Evolutionary conservation across 2,329 filamentous ascomycete genomes (phyloP).

Genomic region (Phialophora tarda): DNA sequence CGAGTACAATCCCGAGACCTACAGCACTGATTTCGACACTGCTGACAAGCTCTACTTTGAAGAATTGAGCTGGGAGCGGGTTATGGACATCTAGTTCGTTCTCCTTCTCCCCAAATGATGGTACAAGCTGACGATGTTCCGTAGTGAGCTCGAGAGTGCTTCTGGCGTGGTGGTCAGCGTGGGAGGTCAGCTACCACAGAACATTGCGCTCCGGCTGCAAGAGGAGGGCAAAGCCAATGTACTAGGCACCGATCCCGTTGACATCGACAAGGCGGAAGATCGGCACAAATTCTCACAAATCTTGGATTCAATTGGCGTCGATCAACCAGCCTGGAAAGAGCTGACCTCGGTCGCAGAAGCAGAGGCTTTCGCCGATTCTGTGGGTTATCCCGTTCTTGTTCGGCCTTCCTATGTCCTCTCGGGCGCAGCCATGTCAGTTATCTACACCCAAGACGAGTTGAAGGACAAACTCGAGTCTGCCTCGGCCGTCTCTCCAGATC

Average conservation of each 20-base stretch:
- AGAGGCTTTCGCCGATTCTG: slow-evolving; percentile 81
- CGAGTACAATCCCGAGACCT: slow-evolving; percentile 78
- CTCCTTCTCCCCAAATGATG: background rate
- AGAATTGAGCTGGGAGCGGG: slow-evolving; percentile 93
- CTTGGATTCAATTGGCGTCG: slow-evolving; percentile 92
- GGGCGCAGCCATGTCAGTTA: slow-evolving; percentile 98
- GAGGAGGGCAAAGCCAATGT: slow-evolving; percentile 88
- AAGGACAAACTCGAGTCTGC: slow-evolving; percentile 94
- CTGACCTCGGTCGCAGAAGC: slow-evolving; percentile 87
- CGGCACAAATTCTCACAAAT: slow-evolving; percentile 98
- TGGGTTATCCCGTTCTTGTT: slow-evolving; percentile 93
- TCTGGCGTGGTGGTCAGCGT: slow-evolving; percentile 92
- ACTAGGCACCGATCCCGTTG: slow-evolving; percentile 86
- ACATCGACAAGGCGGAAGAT: slow-evolving; percentile 98
- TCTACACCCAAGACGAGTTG: slow-evolving; percentile 83
- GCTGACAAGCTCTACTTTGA: slow-evolving; percentile 96
- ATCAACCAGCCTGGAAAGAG: slow-evolving; percentile 98
- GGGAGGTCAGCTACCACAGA: slow-evolving; percentile 94
- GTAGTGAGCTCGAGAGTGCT: slow-evolving; percentile 77
- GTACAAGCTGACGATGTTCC: background rate
- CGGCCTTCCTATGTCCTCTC: slow-evolving; percentile 95
- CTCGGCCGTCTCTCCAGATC: slow-evolving; percentile 87
- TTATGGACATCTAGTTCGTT: slow-evolving; percentile 86
- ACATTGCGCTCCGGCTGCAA: slow-evolving; percentile 93
- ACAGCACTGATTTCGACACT: slow-evolving; percentile 81